phyloP scores from a whole-genome alignment of 1,284 basidiomycete genomes.

The Sporisorium graminicola region DNA sequence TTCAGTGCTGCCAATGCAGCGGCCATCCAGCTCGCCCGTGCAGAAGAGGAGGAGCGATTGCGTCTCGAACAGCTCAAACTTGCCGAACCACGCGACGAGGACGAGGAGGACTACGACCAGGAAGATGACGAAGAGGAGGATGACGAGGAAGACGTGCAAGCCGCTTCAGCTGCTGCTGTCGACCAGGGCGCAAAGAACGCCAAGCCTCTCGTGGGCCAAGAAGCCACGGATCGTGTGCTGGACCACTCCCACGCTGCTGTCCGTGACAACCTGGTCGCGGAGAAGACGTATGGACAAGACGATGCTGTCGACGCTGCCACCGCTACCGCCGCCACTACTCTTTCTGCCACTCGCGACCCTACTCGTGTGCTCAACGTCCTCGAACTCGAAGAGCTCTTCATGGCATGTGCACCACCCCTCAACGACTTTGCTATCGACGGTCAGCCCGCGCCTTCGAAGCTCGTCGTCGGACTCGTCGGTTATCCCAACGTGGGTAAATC shows the following conservation, averaged over 20 bases:
- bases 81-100: constrained; percentile 59
- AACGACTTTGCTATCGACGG: constrained; percentile 71
- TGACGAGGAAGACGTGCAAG: constrained; percentile 58
- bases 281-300: constrained; percentile 33
- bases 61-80: constrained; percentile 65
- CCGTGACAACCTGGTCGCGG: constrained; percentile 33
- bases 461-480: constrained; percentile 78
- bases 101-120: constrained; percentile 51
- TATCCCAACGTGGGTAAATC: constrained; percentile 75
- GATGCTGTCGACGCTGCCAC: constrained; percentile 59
- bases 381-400: constrained; percentile 90
- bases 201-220: constrained; percentile 50
- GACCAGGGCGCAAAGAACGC: constrained; percentile 40
- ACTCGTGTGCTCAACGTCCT: constrained; percentile 85
- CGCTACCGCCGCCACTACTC: constrained; percentile 64
- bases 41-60: constrained; percentile 73
- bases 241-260: constrained; percentile 35
- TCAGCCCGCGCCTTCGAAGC: constrained; percentile 63
- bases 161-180: constrained; percentile 44
- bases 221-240: constrained; percentile 38
- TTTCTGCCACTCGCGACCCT: constrained; percentile 74
- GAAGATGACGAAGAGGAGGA: constrained; percentile 66
- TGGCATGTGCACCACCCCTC: constrained; percentile 81
- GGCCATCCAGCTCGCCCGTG: constrained; percentile 76
- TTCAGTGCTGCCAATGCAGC: constrained; percentile 94